phyloP scores from a whole-genome alignment of 2,329 filamentous ascomycete species.

The Colletotrichum liaoningense region DNA sequence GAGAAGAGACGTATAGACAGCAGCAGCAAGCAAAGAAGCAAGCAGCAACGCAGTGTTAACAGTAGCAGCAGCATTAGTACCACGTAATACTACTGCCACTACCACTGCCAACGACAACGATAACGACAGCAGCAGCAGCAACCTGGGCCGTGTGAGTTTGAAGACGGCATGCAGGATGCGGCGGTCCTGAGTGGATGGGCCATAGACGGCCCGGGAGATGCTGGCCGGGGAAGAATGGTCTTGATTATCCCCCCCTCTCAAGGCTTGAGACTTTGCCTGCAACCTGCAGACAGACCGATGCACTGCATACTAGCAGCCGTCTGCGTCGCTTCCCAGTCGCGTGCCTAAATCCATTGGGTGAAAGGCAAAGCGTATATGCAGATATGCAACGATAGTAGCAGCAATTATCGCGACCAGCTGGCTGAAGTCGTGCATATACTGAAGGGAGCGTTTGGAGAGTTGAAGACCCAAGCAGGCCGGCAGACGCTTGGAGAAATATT shows the following conservation, averaged over 20 bases:
- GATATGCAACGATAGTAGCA: background rate
- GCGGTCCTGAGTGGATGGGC: background rate
- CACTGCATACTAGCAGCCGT: background rate
- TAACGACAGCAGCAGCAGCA: background rate
- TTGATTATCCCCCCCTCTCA: conserved; percentile 14
- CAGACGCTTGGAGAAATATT: background rate
- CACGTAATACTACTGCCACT: background rate
- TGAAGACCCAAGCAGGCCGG: background rate
- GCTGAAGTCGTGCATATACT: background rate
- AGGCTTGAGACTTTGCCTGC: conserved; percentile 9
- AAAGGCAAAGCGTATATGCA: background rate
- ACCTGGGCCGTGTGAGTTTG: background rate
- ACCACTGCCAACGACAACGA: background rate
- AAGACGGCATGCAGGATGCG: background rate
- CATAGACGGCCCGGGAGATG: background rate
- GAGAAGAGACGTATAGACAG: background rate
- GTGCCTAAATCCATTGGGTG: conserved; percentile 27
- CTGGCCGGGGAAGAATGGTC: background rate
- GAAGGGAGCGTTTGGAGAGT: background rate
- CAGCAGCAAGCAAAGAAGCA: conserved; percentile 14
- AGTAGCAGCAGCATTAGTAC: background rate
- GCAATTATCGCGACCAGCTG: background rate
- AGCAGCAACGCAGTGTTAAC: background rate
- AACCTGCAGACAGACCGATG: conserved; percentile 15
- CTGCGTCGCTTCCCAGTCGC: conserved; percentile 10